Base-by-base conservation (phyloP, 2,329 filamentous ascomycete genomes). In the Penicillium sclerotiorum region DNA sequence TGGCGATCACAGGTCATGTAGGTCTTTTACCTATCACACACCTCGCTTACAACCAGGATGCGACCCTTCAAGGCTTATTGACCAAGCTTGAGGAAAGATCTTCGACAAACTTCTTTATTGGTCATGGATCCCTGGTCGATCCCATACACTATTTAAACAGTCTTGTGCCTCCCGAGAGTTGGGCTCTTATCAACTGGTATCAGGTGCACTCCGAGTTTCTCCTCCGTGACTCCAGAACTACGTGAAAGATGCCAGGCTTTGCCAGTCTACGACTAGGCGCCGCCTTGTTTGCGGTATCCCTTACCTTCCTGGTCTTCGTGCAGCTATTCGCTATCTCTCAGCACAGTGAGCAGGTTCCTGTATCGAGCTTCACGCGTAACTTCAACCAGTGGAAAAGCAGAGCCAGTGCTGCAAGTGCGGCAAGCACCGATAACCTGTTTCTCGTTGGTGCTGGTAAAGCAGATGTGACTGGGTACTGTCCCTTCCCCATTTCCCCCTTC, bases 381-480 rank as follows among this genome's bases (percentile, higher is more conserved):
- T 47, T 56, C 52, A 49, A 55, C 45, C 45, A 56, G 42, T 65
- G 63, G 59, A 59, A 56, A 51, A 57, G 57, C 40, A 58, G 63
- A 38, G 50, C 62, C 6, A 57, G 45, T 8, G 47, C 53, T 13
- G 51, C n/a, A n/a, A n/a, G n/a, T n/a, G n/a, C 51, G 9, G 48
- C 49, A 9, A 46, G 47, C 7, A 62, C 68, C 45, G 71, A 75
- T 50, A 70, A 73, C 43, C 70, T 78, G 32, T 88, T 87, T 61
- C 67, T 88, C 7, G 69, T 89, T 17, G 86, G 86, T 18, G 84
- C 86, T 18, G 86, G 86, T 21, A 89, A 87, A 67, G 86, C 82
- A 9, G 86, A 89, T 67, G 86, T 89, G 58, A 89, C 86, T 41
- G 86, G 86, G 80, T 85, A 76, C 21, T 42, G 17, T 15, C 35